These are phyloP conservation scores for Helotiales sp. DNA, from an alignment of 2,329 filamentous ascomycete species.

Conservation along the genomic window DNA sequence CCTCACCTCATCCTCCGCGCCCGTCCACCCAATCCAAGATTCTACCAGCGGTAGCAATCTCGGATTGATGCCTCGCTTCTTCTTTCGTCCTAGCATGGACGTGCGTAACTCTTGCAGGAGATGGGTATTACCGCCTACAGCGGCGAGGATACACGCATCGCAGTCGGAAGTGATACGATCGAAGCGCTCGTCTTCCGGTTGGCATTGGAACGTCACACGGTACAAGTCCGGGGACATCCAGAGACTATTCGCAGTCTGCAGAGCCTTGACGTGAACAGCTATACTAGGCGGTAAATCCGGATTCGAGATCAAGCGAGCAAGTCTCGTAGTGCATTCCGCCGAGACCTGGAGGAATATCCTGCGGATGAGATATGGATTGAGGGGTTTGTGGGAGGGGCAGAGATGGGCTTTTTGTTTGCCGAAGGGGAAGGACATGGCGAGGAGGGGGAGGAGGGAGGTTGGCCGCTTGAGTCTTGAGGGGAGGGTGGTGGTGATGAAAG, in stretches of 20 bases:
- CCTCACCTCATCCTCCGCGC: slow-evolving; percentile 4
- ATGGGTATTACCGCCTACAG: slow-evolving; percentile 51
- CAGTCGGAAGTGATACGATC: slow-evolving; percentile 48
- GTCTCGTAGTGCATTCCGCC: slow-evolving; percentile 48
- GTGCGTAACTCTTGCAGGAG: slow-evolving; percentile 54
- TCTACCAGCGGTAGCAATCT: slow-evolving; percentile 33
- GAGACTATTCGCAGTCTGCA: slow-evolving; percentile 34
- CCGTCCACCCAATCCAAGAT: slow-evolving; percentile 31
- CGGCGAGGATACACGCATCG: slow-evolving; percentile 58
- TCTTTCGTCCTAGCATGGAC: slow-evolving; percentile 48
- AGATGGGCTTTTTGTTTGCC: slow-evolving; percentile 41
- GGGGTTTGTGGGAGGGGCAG: slow-evolving; percentile 48
- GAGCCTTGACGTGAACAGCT: slow-evolving; percentile 21
- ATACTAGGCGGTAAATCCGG: slow-evolving; percentile 27
- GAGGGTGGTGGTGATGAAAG: slow-evolving; percentile 15
- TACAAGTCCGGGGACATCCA: slow-evolving; percentile 48
- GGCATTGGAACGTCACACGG: slow-evolving; percentile 42
- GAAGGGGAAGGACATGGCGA: slow-evolving; percentile 18
- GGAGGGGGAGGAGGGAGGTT: slow-evolving; percentile 20
- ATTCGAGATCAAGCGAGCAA: slow-evolving; percentile 36
- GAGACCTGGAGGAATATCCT: slow-evolving; percentile 50
- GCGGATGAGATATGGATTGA: slow-evolving; percentile 53
- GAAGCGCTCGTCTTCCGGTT: slow-evolving; percentile 41
- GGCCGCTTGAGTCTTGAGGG: slow-evolving; percentile 26
- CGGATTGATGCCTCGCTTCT: slow-evolving; percentile 17